Conservation (phyloP, 305 asterid species). For the Solanum hybrid region DNA sequence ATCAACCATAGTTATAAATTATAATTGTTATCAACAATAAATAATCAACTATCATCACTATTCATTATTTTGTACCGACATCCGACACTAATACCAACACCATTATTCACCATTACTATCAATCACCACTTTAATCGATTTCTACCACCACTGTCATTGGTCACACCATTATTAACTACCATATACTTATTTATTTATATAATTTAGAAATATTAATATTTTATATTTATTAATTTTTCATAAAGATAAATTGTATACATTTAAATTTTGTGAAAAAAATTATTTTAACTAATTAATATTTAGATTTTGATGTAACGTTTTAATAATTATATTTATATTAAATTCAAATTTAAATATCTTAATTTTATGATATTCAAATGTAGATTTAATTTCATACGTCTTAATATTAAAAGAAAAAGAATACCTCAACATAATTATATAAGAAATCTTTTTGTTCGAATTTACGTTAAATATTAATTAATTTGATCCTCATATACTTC, state of each 20-base stretch:
- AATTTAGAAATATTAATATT: background rate
- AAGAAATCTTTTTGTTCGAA: no score
- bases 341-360: background rate
- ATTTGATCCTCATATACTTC: no score
- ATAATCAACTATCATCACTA: background rate
- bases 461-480: no score
- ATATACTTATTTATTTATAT: background rate
- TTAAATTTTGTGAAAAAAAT: no score
- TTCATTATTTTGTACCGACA: background rate
- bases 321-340: background rate
- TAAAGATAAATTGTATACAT: no score
- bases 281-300: background rate
- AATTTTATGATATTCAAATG: no score
- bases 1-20: background rate
- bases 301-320: background rate
- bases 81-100: no score
- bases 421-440: no score
- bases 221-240: no score
- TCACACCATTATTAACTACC: background rate
- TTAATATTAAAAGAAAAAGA: no score
- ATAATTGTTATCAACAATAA: background rate
- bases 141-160: background rate
- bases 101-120: no score
- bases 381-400: no score
- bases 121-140: background rate